Evolutionary conservation across 345 rosid genomes (phyloP), one percentile per base, ranked within the genome.

Genomic region (Geranium rotundifolium): DNA sequence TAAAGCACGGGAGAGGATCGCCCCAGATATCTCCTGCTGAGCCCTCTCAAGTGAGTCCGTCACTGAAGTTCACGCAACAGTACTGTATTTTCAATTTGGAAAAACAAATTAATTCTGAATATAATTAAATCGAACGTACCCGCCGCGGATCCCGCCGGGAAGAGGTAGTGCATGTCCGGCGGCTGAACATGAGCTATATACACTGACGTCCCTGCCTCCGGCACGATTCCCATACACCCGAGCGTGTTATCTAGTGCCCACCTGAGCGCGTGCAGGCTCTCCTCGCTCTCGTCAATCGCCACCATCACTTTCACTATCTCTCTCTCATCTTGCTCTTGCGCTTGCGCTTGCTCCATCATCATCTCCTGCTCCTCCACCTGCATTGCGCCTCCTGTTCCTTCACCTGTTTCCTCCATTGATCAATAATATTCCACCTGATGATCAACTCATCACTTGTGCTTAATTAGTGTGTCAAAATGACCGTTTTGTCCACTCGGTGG

Each of bases 151-250:
- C 85, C 87, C 19, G 78, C 65, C 7, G 95, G 81, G 61, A 64
- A 67, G 37, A 79, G 19, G 52, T 50, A 41, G 30, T 73, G 75
- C 61, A 71, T 75, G 46, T 78, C 77, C 0, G 87, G 79, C 29
- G 74, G 77, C 55, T 84, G 88, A 69, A 82, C 88, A 65, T 86
- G 90, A 70, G 82, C 69, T n/a, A n/a, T n/a, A n/a, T n/a, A n/a
- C n/a, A n/a, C n/a, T n/a, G 60, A 84, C 49, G 75, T 78, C 12
- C 70, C 67, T 20, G 62, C 71, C 65, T 72, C 75, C 65, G 12
- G 58, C 19, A 57, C 67, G 1, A 57, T n/a, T n/a, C n/a, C 61
- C 18, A 2, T n/a, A 19, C 23, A 7, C 5, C 56, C 59, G 58
- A 69, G 52, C 18, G 82, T 70, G 56, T 80, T 63, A 31, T 84